Evolutionary conservation across 2,329 filamentous ascomycete genomes (phyloP), one percentile per base, ranked within the genome.

Genomic region (Cordyceps javanica): DNA sequence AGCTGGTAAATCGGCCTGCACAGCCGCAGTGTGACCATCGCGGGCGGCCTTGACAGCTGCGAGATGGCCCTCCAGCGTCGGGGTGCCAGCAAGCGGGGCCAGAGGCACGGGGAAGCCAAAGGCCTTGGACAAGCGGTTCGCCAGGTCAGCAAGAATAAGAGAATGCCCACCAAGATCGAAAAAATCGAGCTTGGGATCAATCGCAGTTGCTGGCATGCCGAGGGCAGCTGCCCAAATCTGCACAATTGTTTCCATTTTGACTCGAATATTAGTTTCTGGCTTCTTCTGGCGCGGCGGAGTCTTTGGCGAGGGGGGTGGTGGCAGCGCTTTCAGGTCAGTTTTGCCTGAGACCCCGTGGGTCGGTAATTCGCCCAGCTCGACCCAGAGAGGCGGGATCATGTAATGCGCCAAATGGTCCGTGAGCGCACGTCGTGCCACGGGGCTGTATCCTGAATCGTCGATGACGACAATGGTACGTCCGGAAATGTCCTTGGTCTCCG

Each of bases 141-240:
- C 84, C 26, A 93, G 78, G 60, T 91, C 87, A 0, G 89, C 89
- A n/a, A 93, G 80, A 2, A 85, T 84, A 55, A 93, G 73, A 0
- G 88, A 91, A 70, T 93, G 89, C 0, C 89, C 89, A 36, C 89
- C 89, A 2, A 93, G 75, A 60, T 92, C 89, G 67, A 92, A 93
- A 71, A 93, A 93, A 68, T 86, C 87, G 68, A 90, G 86, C 60
- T 89, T 85, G 2, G 76, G 81, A 66, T 86, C 88, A 25, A 92
- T 82, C 21, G 81, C 76, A 41, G 72, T 78, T 10, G 77, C 73
- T 0, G 87, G 80, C n/a, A 87, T 80, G 61, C 86, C 85, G 14
- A 93, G 77, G 26, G 85, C 82, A 2, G 82, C 77, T 2, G 88
- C 86, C 89, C 89, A 93, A 55, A 88, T 78, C 63, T 86, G 82